Percentiles rank a stretch among this genome's conserved stretches.
Conservation (phyloP, 1,284 basidiomycete genomes). For the Naganishia sp. region DNA sequence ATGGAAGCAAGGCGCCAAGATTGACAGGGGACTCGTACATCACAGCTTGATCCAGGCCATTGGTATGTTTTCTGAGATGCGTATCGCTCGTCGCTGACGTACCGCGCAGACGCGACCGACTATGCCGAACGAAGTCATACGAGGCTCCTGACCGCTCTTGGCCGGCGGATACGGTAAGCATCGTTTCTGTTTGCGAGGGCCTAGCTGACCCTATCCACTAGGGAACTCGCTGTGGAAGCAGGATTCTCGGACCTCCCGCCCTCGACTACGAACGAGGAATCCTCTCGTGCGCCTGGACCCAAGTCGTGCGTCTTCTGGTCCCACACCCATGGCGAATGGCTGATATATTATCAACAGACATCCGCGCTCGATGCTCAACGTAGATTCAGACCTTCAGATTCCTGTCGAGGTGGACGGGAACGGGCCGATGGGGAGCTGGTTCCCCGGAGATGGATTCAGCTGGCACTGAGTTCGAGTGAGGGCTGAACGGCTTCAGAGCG, state of each 20-base stretch:
- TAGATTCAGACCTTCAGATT: background rate
- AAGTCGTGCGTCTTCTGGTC: background rate
- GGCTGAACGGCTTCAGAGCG: too few species aligned
- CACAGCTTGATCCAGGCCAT: constrained; percentile 21
- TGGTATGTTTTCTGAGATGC: background rate
- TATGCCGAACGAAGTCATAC: constrained; percentile 18
- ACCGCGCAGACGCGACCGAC: constrained; percentile 16
- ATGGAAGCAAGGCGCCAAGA: constrained; percentile 20
- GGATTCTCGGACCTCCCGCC: constrained; percentile 15
- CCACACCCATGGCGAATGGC: too few species aligned
- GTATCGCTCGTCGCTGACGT: background rate
- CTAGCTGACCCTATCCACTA: background rate
- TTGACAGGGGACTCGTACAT: constrained; percentile 17
- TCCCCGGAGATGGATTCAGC: constrained; percentile 4
- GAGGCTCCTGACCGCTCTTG: constrained; percentile 13
- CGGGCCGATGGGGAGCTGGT: constrained; percentile 11
- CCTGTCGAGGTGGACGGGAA: constrained; percentile 3
- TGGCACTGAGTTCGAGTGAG: background rate
- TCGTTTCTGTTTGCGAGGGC: background rate
- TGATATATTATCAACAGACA: background rate
- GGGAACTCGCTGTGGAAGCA: constrained; percentile 5
- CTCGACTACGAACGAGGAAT: background rate
- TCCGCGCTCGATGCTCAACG: constrained; percentile 5
- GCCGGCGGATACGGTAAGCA: constrained; percentile 1
- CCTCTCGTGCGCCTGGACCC: background rate